Evolutionary conservation across 1,284 basidiomycete genomes (phyloP).

Genomic region (Filobasidium uniguttulatum): DNA sequence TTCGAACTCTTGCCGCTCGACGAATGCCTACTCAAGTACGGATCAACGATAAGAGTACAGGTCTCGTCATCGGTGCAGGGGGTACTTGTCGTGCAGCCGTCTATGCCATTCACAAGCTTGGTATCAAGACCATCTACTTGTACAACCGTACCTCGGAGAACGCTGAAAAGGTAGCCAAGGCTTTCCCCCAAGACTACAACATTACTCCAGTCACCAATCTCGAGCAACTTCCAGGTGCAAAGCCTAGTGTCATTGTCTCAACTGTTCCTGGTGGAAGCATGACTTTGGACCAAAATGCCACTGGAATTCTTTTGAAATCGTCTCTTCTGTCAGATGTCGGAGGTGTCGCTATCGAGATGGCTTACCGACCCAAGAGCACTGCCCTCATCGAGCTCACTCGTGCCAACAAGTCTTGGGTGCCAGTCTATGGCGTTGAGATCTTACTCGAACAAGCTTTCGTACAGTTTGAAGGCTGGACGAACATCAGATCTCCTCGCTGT

Average conservation of each 20-base stretch:
- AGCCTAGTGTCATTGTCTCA: slow-evolving; percentile 63
- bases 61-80: slow-evolving; percentile 78
- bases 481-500: slow-evolving; percentile 34
- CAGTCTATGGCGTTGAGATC: slow-evolving; percentile 66
- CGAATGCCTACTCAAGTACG: slow-evolving; percentile 23
- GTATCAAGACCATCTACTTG: slow-evolving; percentile 58
- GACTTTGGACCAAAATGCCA: slow-evolving; percentile 30
- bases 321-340: slow-evolving; percentile 31
- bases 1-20: slow-evolving; percentile 44
- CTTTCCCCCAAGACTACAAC: slow-evolving; percentile 51
- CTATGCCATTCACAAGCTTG: slow-evolving; percentile 63
- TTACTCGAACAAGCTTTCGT: slow-evolving; percentile 73
- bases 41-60: slow-evolving; percentile 37
- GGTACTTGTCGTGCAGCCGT: slow-evolving; percentile 85
- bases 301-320: slow-evolving; percentile 46
- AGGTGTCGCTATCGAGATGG: slow-evolving; percentile 78
- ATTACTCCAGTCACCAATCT: slow-evolving; percentile 50
- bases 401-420: slow-evolving; percentile 46
- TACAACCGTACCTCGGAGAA: slow-evolving; percentile 68
- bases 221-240: slow-evolving; percentile 43
- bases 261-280: slow-evolving; percentile 71
- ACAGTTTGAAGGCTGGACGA: slow-evolving; percentile 74
- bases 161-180: slow-evolving; percentile 52
- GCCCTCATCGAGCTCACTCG: slow-evolving; percentile 35
- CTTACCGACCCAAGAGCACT: slow-evolving; percentile 61